Base-by-base conservation (phyloP, 371 early-diverging fungal species). In the Lichtheimia ramosa region DNA sequence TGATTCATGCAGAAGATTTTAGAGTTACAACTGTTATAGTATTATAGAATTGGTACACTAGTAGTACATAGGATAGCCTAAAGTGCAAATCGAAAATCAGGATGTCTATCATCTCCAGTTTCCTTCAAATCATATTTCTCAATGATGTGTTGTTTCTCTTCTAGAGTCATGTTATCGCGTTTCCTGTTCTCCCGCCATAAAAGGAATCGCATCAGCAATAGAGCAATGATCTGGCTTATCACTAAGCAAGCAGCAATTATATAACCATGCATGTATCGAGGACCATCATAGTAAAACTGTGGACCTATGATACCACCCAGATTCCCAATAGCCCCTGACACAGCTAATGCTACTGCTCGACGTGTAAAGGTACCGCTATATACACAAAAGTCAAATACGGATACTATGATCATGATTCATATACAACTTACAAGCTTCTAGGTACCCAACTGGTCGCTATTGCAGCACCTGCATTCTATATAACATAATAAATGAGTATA, bases 171-270 rank as follows among this genome's bases (percentile, higher is more conserved):
- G 15, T 24, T 13, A 18, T 16, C 28, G 6, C 57, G 57, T 12
- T 48, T 28, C 15, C 48, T 56, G 23, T 56, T 56, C 49, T 41
- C 57, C 40, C 15, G 54, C n/a, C 52, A 59, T 51, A 20, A 41
- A 15, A 55, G 56, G 27, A 52, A 54, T 50, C 20, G 64, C 50
- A 41, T 58, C 34, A 48, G 16, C n/a, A 48, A 8, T n/a, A 48
- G 18, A 18, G 24, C 43, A 6, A 34, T 18, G 6, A 18, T 28
- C 20, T 39, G 20, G 3, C 43, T 16, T 39, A 56, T 20, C 1
- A 48, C 34, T 7, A 39, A 27, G 28, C 57, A 56, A 39, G 25
- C 20, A 20, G 40, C 53, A 56, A 56, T 56, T 12, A 48, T 53
- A 40, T 53, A 40, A 10, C 53, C 53, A 39, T 53, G 16, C 4